Evolutionary conservation across 2,329 filamentous ascomycete species (phyloP).

Genomic region (Pseudomassariella vexata): DNA sequence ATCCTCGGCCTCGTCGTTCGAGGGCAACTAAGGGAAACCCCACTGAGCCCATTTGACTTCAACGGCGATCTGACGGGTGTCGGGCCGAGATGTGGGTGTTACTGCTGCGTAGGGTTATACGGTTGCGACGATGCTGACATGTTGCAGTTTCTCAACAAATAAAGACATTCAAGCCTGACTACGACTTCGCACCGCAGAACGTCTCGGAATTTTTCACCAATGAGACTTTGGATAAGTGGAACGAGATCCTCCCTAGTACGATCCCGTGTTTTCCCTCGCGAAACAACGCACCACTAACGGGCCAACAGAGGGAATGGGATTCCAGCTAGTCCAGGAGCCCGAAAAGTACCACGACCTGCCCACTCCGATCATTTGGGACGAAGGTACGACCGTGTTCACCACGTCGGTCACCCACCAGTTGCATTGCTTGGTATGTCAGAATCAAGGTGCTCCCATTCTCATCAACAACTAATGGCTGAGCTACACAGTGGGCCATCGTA

Average conservation of each 20-base stretch:
- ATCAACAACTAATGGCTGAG: neutral
- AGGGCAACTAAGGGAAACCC: constrained; percentile 15
- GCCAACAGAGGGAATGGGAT: constrained; percentile 26
- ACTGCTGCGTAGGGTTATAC: neutral
- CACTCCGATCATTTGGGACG: constrained; percentile 22
- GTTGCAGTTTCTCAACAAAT: constrained; percentile 29
- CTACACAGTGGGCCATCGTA: constrained; percentile 30
- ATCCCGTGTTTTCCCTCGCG: neutral
- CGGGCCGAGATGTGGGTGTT: constrained; percentile 26
- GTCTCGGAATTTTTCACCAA: constrained; percentile 31
- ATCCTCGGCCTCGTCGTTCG: constrained; percentile 30
- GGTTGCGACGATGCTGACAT: neutral
- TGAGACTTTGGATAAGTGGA: constrained; percentile 30
- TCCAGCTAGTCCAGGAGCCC: constrained; percentile 24
- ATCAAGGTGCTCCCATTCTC: neutral
- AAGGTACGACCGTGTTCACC: constrained; percentile 30
- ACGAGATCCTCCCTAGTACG: constrained; percentile 33
- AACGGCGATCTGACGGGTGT: constrained; percentile 31
- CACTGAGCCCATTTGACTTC: constrained; percentile 24
- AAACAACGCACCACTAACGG: constrained; percentile 6
- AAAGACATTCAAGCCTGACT: constrained; percentile 30
- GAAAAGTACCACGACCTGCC: constrained; percentile 23
- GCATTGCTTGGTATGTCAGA: constrained; percentile 30
- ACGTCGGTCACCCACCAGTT: constrained; percentile 35
- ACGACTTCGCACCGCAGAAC: constrained; percentile 31